A percentile compares a stretch with the other conserved stretches of the same genome.
phyloP scores from a whole-genome alignment of 208 protist species.

The Leishmania turanica region DNA sequence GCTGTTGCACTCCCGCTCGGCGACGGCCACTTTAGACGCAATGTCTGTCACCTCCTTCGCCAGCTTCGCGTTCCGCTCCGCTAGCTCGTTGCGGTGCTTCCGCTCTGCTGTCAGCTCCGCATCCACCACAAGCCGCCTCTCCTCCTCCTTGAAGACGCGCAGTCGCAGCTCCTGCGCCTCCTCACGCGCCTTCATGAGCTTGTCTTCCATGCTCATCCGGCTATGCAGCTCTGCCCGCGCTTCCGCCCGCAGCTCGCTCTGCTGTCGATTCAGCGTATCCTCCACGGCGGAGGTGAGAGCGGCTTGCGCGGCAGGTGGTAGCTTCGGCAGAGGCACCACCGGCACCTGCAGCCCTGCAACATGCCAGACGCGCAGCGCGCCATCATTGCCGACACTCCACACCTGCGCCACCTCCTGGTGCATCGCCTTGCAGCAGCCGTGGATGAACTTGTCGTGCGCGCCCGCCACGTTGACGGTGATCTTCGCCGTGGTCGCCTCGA shows the following conservation, averaged over 20 bases:
- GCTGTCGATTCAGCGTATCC: constrained; percentile 5
- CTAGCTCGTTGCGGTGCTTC: constrained; percentile 45
- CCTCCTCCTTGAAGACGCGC: constrained; percentile 40
- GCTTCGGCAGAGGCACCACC: constrained; percentile 21
- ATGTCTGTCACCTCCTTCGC: constrained; percentile 56
- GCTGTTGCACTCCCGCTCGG: constrained; percentile 41
- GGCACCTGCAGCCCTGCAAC: constrained; percentile 44
- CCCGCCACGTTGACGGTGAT: constrained; percentile 16
- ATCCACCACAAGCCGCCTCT: constrained; percentile 43
- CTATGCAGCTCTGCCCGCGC: constrained; percentile 24
- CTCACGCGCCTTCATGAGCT: constrained; percentile 45
- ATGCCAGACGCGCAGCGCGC: constrained; percentile 43
- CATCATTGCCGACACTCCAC: constrained; percentile 73
- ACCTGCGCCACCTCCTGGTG: constrained; percentile 52
- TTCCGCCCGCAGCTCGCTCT: constrained; percentile 23
- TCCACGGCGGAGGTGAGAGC: constrained; percentile 21
- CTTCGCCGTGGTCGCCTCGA: constrained; percentile 42
- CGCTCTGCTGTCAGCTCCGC: constrained; percentile 37
- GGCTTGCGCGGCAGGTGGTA: constrained; percentile 35
- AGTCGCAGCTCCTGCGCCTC: constrained; percentile 82
- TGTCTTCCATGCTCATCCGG: constrained; percentile 31
- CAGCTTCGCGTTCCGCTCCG: constrained; percentile 46
- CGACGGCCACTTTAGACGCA: constrained; percentile 32
- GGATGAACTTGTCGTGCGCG: constrained; percentile 60
- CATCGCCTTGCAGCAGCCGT: constrained; percentile 43